These are phyloP conservation scores for Fraxinus angustifolia DNA, from an alignment of 305 asterid genomes.

Conservation along the genomic window DNA sequence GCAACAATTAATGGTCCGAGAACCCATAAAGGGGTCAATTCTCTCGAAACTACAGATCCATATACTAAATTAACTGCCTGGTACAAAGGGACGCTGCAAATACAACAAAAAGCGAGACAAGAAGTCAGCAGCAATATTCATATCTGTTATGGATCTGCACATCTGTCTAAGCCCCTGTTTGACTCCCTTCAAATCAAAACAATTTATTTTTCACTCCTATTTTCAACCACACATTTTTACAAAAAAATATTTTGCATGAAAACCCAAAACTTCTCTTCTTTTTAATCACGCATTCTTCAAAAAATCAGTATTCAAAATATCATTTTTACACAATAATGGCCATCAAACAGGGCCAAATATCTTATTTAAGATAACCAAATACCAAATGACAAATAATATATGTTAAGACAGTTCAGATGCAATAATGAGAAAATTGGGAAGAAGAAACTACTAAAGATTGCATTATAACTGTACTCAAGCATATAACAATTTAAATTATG, in stretches of 20 bases:
- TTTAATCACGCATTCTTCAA: too few relatives aligned
- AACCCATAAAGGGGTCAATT: slow-evolving; percentile 81
- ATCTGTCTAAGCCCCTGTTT: background rate
- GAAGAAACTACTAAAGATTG: slow-evolving; percentile 1
- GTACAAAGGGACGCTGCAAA: slow-evolving; percentile 71
- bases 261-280: too few relatives aligned
- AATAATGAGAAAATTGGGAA: background rate
- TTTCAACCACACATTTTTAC: too few relatives aligned
- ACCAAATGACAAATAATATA: background rate
- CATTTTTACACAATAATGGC: too few relatives aligned
- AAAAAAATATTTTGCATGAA: too few relatives aligned
- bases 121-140: slow-evolving; percentile 5
- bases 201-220: too few relatives aligned
- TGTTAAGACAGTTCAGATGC: background rate
- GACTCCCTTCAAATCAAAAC: too few relatives aligned
- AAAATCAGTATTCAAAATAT: too few relatives aligned
- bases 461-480: background rate
- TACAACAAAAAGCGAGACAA: background rate
- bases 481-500: background rate
- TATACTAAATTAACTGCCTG: slow-evolving; percentile 53
- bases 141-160: background rate
- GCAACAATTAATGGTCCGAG: slow-evolving; percentile 68
- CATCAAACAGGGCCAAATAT: background rate
- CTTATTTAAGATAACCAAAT: background rate
- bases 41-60: slow-evolving; percentile 75